phyloP scores from a whole-genome alignment of 1,284 basidiomycete genomes.

The Marasmius tenuissimus region DNA sequence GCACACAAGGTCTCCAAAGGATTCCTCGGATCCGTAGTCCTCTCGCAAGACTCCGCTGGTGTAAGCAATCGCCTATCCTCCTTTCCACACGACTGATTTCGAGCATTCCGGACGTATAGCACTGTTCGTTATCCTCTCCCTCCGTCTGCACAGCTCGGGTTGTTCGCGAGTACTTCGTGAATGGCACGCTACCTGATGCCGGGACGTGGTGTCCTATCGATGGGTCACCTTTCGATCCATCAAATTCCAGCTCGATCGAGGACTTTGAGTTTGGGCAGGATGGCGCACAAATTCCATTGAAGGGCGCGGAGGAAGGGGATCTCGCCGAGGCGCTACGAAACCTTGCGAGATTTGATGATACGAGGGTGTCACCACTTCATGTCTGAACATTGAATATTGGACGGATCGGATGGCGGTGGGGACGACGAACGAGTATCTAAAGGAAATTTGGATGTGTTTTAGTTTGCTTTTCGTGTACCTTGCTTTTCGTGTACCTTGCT shows the following conservation, averaged over 20 bases:
- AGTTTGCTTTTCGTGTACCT: no score
- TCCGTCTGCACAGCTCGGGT: conserved; percentile 10
- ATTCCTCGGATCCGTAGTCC: conserved; percentile 14
- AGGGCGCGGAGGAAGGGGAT: neutral
- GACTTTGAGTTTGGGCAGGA: neutral
- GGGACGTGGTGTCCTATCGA: conserved; percentile 12
- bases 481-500: no score
- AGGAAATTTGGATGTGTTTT: no score
- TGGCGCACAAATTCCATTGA: neutral
- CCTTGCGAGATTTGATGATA: neutral
- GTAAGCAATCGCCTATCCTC: conserved; percentile 1
- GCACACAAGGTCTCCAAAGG: conserved; percentile 8
- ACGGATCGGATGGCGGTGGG: no score
- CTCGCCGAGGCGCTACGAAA: neutral
- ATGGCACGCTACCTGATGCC: conserved; percentile 13
- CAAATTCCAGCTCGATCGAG: neutral
- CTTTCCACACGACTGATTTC: neutral
- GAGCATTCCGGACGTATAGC: conserved; percentile 4
- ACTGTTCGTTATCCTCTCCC: conserved; percentile 13
- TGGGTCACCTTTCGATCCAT: conserved; percentile 3
- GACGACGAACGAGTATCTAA: no score
- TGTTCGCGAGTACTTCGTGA: conserved; percentile 13
- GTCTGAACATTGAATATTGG: neutral
- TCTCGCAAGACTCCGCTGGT: conserved; percentile 14
- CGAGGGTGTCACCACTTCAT: neutral